These are phyloP conservation scores for Wickerhamomyces xylosicus DNA, from an alignment of 805 yeast genomes.

Conservation along the genomic window DNA sequence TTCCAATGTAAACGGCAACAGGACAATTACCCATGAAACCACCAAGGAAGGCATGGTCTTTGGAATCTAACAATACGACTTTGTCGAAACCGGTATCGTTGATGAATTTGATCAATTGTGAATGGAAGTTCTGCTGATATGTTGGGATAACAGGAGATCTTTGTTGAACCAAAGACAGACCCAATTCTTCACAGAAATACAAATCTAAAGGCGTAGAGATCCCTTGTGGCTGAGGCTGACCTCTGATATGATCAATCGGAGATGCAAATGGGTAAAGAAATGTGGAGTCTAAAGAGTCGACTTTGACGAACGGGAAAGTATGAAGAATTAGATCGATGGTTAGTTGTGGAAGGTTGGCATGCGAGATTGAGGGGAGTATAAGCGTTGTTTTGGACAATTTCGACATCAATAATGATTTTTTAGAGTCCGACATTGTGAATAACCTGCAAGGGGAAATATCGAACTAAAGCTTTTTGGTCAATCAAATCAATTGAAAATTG, in stretches of 20 bases:
- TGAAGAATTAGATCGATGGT: conserved; percentile 64
- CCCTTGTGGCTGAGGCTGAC: conserved; percentile 7
- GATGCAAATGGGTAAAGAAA: conserved; percentile 76
- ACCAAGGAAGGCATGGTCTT: conserved; percentile 44
- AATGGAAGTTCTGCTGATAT: conserved; percentile 36
- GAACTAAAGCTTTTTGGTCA: too few relatives aligned
- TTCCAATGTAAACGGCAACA: conserved; percentile 8
- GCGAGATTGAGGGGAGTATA: conserved; percentile 72
- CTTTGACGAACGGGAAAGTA: conserved; percentile 41
- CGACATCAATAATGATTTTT: background rate
- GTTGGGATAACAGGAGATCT: conserved; percentile 79
- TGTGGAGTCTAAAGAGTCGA: conserved; percentile 47
- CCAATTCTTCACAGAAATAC: conserved; percentile 30
- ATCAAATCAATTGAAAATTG: too few relatives aligned
- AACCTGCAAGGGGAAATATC: too few relatives aligned
- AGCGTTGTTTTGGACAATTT: conserved; percentile 28
- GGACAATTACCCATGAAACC: conserved; percentile 10
- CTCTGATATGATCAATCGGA: conserved; percentile 45
- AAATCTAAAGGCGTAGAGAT: conserved; percentile 59
- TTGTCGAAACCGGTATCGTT: conserved; percentile 27
- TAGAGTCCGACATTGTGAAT: too few relatives aligned
- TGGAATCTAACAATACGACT: conserved; percentile 59
- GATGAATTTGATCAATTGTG: conserved; percentile 44
- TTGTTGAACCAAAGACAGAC: conserved; percentile 61
- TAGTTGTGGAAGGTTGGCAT: conserved; percentile 87